A percentile compares a stretch with the other conserved stretches of the same genome.
Conservation (phyloP, 2,329 filamentous ascomycete species). For the Ilyonectria robusta region DNA sequence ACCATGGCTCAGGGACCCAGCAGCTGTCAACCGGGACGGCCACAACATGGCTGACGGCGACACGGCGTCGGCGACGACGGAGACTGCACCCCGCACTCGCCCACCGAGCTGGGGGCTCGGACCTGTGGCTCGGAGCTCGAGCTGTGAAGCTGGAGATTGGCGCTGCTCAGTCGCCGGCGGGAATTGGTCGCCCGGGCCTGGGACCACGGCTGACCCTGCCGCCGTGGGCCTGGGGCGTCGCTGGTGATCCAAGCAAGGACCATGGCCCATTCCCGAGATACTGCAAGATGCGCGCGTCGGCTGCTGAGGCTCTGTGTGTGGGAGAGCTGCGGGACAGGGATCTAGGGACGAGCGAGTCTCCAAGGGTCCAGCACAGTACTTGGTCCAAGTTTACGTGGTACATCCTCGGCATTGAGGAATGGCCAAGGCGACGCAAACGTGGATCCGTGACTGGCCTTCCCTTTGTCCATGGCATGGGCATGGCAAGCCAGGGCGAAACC, state of each 20-base stretch:
- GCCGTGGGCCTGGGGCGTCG: constrained; percentile 21
- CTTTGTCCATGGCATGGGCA: constrained; percentile 48
- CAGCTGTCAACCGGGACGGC: background rate
- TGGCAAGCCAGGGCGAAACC: constrained; percentile 42
- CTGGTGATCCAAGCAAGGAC: constrained; percentile 12
- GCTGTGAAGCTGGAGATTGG: constrained; percentile 27
- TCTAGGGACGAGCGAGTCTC: constrained; percentile 30
- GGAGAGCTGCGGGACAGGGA: constrained; percentile 39
- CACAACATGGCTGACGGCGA: constrained; percentile 8
- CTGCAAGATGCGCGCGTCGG: constrained; percentile 36
- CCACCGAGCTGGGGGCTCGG: constrained; percentile 36
- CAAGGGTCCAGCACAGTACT: constrained; percentile 17
- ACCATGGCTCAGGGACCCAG: background rate
- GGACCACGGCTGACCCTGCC: constrained; percentile 5
- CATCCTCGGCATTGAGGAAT: constrained; percentile 50
- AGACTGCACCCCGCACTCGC: constrained; percentile 44
- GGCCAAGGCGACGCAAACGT: constrained; percentile 44
- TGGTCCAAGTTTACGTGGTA: constrained; percentile 16
- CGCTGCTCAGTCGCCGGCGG: constrained; percentile 31
- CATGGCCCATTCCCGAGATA: constrained; percentile 36
- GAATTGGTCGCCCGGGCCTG: constrained; percentile 10
- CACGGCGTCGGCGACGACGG: constrained; percentile 27
- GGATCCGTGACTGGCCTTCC: constrained; percentile 48
- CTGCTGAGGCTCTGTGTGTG: constrained; percentile 47
- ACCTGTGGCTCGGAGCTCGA: constrained; percentile 40